phyloP scores from a whole-genome alignment of 2,329 filamentous ascomycete genomes.

The Teratosphaeria gauchensis region DNA sequence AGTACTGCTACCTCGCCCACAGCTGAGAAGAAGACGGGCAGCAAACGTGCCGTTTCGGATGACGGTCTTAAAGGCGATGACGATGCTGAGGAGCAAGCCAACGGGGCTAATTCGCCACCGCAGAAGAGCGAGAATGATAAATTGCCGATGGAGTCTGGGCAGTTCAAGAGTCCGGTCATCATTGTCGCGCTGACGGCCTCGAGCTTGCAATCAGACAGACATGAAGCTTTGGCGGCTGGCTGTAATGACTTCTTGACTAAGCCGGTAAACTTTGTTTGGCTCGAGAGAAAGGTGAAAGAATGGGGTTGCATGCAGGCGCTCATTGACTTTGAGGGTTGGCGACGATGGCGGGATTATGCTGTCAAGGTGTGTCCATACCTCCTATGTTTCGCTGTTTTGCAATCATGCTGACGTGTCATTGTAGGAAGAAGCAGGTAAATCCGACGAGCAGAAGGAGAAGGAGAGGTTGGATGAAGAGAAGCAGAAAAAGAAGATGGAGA shows the following conservation, averaged over 20 bases:
- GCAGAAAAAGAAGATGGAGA: conserved; percentile 23
- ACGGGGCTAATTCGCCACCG: conserved; percentile 17
- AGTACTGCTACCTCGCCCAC: neutral
- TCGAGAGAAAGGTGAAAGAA: conserved; percentile 95
- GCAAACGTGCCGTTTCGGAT: conserved; percentile 25
- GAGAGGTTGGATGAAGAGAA: conserved; percentile 21
- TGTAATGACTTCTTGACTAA: conserved; percentile 96
- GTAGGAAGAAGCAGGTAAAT: conserved; percentile 15
- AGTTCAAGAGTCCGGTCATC: conserved; percentile 95
- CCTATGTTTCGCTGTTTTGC: neutral
- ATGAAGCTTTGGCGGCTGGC: conserved; percentile 86
- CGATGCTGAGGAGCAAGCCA: conserved; percentile 1
- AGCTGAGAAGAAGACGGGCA: conserved; percentile 12
- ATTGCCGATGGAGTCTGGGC: conserved; percentile 49
- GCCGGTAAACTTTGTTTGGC: conserved; percentile 96
- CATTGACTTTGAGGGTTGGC: conserved; percentile 97
- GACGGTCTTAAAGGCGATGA: conserved; percentile 14
- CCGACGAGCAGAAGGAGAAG: conserved; percentile 27
- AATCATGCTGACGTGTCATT: neutral
- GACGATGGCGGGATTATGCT: conserved; percentile 84
- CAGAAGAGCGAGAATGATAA: conserved; percentile 55
- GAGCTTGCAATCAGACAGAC: conserved; percentile 86
- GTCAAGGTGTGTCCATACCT: conserved; percentile 14
- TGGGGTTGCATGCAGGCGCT: conserved; percentile 99
- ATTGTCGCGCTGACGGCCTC: conserved; percentile 95